Base-by-base conservation (phyloP, 495 filamentous ascomycete species). In the Aspergillus biplanus region DNA sequence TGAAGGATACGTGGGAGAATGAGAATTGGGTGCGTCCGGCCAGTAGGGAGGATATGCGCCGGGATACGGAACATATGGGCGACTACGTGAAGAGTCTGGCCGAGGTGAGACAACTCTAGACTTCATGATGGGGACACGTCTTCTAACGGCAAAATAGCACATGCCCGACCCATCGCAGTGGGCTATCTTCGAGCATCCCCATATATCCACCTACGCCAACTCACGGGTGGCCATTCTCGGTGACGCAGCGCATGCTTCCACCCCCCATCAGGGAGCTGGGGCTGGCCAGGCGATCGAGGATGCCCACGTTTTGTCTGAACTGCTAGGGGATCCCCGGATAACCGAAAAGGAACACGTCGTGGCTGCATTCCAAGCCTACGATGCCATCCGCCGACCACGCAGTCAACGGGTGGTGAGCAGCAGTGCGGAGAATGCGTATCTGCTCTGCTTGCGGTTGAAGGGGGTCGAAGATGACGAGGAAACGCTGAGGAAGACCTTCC, bases 281-380 rank as follows among this genome's bases (percentile, higher is more conserved):
- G 88, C 87, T 0, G 88, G 89, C 0, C 83, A 87, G 73, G 85
- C 86, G 4, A 84, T 91, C 35, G 89, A 91, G 67, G 89, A 91
- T 72, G 83, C 86, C 6, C 82, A 82, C 52, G 78, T 90, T 12
- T 73, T 91, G 1, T 76, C 81, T 12, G 76, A 79, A n/a, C 67
- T 91, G 0, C 71, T 91, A 2, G 80, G 77, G 9, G 76, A 85
- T 53, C 0, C 48, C 7, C 61, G 67, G 4, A 73, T 79, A 0
- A 13, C n/a, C 0, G 53, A 65, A 0, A 44, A 44, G 1, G 16
- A 60, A 1, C 72, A 81, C 16, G 70, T 56, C 7, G 52, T 68
- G 3, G 76, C 71, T n/a, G 88, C 80, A 0, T 90, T 92, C 53
- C 68, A 74, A 27, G 85, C 83, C 4, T 92, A 87, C 64, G 88